A percentile compares a stretch with the other conserved stretches of the same genome.
Conservation (phyloP, 805 yeast genomes). For the Yarrowia sp. region DNA sequence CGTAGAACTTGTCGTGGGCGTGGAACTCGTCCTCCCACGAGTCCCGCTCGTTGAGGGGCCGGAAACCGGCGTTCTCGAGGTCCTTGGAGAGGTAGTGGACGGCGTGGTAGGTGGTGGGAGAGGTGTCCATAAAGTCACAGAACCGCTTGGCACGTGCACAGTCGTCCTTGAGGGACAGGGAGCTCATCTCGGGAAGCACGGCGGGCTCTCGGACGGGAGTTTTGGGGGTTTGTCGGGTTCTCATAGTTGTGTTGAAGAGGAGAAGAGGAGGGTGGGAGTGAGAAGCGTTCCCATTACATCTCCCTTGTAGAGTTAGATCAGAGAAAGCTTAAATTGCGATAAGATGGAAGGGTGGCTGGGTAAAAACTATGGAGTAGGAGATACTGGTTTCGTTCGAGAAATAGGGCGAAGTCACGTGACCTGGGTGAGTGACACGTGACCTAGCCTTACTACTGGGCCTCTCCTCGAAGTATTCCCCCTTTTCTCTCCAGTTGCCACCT, state of each 20-base stretch:
- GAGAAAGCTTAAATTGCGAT: neutral
- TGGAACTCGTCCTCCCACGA: constrained; percentile 51
- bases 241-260: neutral
- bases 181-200: constrained; percentile 3
- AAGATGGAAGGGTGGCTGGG: constrained; percentile 14
- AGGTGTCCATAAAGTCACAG: constrained; percentile 68
- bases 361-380: neutral
- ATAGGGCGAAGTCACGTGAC: neutral
- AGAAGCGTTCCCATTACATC: no score
- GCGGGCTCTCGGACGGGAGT: neutral
- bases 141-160: constrained; percentile 44
- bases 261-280: neutral
- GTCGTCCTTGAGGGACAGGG: constrained; percentile 34
- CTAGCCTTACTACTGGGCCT: no score
- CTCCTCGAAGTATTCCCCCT: no score
- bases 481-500: no score
- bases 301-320: no score
- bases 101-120: constrained; percentile 80
- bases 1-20: constrained; percentile 52
- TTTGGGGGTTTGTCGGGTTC: neutral
- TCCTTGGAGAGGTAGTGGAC: constrained; percentile 50
- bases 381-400: neutral
- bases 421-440: no score
- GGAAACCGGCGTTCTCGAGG: constrained; percentile 63
- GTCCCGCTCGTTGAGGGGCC: constrained; percentile 62